These are phyloP conservation scores for Metschnikowia santaceciliae DNA, from an alignment of 805 yeast genomes.

Conservation along the genomic window DNA sequence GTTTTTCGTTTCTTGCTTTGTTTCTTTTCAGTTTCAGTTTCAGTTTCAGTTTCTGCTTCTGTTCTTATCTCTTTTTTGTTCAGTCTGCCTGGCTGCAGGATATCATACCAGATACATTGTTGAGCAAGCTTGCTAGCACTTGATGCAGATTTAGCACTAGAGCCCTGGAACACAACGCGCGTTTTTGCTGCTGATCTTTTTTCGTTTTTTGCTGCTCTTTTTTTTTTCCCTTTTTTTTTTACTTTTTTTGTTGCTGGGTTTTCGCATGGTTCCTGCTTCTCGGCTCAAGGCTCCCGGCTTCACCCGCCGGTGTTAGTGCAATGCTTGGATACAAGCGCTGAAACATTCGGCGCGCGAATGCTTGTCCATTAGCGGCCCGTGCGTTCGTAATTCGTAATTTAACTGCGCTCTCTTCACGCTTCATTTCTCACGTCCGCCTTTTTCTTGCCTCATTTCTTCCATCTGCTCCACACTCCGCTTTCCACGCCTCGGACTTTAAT, in stretches of 20 bases:
- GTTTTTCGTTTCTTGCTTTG: too few relatives aligned
- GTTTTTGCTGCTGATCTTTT: not conserved
- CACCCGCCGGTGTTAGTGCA: constrained; percentile 6
- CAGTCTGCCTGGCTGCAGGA: too few relatives aligned
- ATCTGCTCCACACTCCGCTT: not conserved
- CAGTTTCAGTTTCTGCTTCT: too few relatives aligned
- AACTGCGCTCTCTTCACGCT: constrained; percentile 1
- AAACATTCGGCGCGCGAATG: constrained; percentile 4
- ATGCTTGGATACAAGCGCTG: not conserved
- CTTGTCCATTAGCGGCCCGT: constrained; percentile 5
- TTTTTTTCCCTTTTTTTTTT: not conserved
- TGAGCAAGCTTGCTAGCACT: too few relatives aligned
- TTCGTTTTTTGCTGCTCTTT: too few relatives aligned
- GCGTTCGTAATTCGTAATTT: constrained; percentile 4
- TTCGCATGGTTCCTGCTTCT: constrained; percentile 4
- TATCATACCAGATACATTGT: too few relatives aligned
- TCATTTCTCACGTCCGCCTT: not conserved
- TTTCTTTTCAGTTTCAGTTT: too few relatives aligned
- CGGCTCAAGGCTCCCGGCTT: constrained; percentile 9
- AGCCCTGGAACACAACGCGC: not conserved
- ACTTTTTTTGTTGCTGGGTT: not conserved
- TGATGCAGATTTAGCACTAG: not conserved
- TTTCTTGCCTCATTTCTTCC: not conserved
- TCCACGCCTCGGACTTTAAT: not conserved
- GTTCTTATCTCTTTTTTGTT: too few relatives aligned